Base-by-base conservation (phyloP, 805 yeast species). In the Metschnikowia corniflorae region DNA sequence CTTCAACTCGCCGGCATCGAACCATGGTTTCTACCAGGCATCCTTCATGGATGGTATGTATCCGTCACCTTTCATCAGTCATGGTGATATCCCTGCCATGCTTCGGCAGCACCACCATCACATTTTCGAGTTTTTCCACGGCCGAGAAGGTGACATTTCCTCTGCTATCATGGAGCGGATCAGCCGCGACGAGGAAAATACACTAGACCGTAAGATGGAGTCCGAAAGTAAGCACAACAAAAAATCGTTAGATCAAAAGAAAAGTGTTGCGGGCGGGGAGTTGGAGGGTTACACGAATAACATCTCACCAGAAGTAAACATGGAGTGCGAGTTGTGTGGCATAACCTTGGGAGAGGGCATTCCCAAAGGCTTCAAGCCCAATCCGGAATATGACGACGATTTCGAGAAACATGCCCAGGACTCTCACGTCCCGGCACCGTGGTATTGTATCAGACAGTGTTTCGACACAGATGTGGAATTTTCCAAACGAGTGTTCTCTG, bases 291-390 rank as follows among this genome's bases (percentile, higher is more conserved):
- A 65, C 46, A 57, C 66, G 17, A 61, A 57, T 27, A 48, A 54
- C 32, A 61, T 68, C 12, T 28, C 48, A 4, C 41, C 49, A 0
- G 33, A 30, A 2, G 39, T 30, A 15, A 36, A 46, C 22, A 30
- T 59, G 16, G 51, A 62, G 14, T 68, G 96, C 61, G 74, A 74
- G 21, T 58, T 82, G 18, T 87, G 96, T 62, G 89, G 87, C 1
- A 72, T 76, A 0, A 71, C 65, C 3, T 60, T 87, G n/a, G 93
- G 93, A 3, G 75, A 69, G 31, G 95, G 95, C 0, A 74, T 83
- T 5, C 84, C 87, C 0, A 63, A 53, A 1, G 75, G 68, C 13
- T 76, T 72, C 44, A 51, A 52, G 31, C 65, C 75, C 37, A 54
- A 63, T 43, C 29, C 51, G 1, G 39, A 49, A 24, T 65, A 57